Conservation (phyloP, 1,284 basidiomycete genomes). For the Exobasidium cylindrosporum region DNA sequence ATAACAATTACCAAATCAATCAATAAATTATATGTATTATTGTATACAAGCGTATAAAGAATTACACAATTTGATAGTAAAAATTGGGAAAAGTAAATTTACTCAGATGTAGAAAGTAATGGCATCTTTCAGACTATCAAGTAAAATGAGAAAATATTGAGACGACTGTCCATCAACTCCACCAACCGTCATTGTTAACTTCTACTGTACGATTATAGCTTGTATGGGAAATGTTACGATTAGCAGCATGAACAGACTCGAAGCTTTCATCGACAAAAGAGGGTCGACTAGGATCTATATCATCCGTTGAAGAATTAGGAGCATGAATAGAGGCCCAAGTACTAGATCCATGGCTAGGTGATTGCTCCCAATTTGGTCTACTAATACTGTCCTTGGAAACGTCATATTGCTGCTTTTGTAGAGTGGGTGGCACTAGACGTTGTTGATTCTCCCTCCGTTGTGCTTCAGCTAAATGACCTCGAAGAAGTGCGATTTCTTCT, state of each 20-base stretch:
- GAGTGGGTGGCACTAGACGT: background rate
- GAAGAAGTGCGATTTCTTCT: constrained; percentile 25
- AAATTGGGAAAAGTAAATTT: too few species aligned
- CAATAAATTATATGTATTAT: too few species aligned
- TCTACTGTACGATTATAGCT: background rate
- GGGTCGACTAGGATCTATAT: background rate
- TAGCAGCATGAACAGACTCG: background rate
- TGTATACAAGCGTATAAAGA: too few species aligned
- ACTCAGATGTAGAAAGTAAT: too few species aligned
- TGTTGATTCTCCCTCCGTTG: background rate
- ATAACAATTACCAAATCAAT: too few species aligned
- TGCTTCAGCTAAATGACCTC: constrained; percentile 17
- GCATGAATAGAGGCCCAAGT: constrained; percentile 10
- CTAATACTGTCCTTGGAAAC: background rate
- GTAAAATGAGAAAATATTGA: too few species aligned
- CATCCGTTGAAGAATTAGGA: background rate
- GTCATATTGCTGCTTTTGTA: background rate
- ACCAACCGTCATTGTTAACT: constrained; percentile 9
- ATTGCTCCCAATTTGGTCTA: background rate
- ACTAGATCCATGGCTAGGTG: background rate
- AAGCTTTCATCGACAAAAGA: constrained; percentile 4
- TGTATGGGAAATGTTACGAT: background rate
- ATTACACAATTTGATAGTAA: too few species aligned
- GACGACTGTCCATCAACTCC: too few species aligned
- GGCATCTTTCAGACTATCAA: too few species aligned